Evolutionary conservation across 768 basidiomycete species (phyloP).

Genomic region (Amylocystis lapponica): DNA sequence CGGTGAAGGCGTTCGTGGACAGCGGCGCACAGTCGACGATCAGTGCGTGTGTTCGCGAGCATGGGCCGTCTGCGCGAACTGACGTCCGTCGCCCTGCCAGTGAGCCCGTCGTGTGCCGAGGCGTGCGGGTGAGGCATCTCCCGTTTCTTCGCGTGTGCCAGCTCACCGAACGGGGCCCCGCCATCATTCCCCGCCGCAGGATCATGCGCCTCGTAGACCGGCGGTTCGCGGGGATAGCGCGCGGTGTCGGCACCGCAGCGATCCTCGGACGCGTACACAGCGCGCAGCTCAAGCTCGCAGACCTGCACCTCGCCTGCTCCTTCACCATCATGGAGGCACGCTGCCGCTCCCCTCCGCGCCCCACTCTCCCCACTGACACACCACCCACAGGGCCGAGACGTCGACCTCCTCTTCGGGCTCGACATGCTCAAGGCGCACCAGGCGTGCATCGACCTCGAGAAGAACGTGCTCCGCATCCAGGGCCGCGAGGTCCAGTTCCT

Average conservation of each 20-base stretch:
- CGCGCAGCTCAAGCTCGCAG: constrained; percentile 84
- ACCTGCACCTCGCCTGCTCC: constrained; percentile 81
- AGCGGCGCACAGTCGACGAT: constrained; percentile 97
- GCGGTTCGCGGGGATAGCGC: constrained; percentile 83
- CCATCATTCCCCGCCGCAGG: constrained; percentile 30
- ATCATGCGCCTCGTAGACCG: constrained; percentile 92
- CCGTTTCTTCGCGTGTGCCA: neutral
- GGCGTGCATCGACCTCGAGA: constrained; percentile 90
- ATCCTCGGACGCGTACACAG: constrained; percentile 93
- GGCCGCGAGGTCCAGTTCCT: constrained; percentile 85
- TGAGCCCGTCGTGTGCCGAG: constrained; percentile 91
- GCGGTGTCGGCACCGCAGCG: constrained; percentile 90
- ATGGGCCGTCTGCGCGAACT: neutral
- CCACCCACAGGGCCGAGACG: constrained; percentile 64
- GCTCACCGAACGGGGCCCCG: neutral
- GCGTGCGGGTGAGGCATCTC: constrained; percentile 70
- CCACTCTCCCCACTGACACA: neutral
- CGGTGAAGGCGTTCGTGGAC: constrained; percentile 96
- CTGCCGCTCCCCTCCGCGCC: neutral
- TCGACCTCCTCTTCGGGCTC: constrained; percentile 95
- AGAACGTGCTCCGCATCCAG: constrained; percentile 88
- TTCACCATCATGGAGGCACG: constrained; percentile 93
- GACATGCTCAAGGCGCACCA: constrained; percentile 99
- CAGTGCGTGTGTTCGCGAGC: constrained; percentile 47
- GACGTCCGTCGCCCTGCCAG: constrained; percentile 32